Evolutionary conservation across 2,329 filamentous ascomycete genomes (phyloP).

Genomic region (Alternaria dauci): DNA sequence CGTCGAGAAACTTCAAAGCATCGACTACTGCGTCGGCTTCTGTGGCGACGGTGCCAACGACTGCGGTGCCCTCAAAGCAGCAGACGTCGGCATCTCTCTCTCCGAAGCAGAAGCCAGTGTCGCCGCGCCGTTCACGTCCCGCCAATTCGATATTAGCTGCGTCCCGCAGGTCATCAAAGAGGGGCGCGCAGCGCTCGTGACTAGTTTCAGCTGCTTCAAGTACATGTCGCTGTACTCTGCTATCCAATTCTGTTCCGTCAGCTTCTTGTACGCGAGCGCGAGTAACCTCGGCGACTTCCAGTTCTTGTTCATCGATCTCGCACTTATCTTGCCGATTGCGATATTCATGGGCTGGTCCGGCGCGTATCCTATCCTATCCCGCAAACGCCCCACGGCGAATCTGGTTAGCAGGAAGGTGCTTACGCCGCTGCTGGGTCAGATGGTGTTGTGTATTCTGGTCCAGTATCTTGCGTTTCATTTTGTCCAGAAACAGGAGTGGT

Average conservation of each 20-base stretch:
- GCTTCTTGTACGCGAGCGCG: constrained; percentile 91
- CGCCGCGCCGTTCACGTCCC: constrained; percentile 95
- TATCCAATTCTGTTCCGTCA: constrained; percentile 98
- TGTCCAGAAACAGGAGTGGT: constrained; percentile 84
- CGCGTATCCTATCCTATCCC: constrained; percentile 77
- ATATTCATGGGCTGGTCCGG: constrained; percentile 99
- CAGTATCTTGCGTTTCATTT: constrained; percentile 77
- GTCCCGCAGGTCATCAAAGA: constrained; percentile 93
- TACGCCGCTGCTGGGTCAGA: constrained; percentile 87
- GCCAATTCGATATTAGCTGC: constrained; percentile 95
- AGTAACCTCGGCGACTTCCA: constrained; percentile 98
- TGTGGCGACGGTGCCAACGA: constrained; percentile 98
- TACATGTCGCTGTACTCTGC: constrained; percentile 99
- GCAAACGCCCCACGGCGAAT: constrained; percentile 89
- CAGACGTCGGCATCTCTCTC: constrained; percentile 95
- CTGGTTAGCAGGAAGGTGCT: constrained; percentile 93
- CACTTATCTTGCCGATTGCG: constrained; percentile 92
- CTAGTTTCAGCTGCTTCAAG: constrained; percentile 99
- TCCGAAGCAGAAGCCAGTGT: constrained; percentile 98
- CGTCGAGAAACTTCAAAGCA: constrained; percentile 94
- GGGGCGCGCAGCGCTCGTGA: constrained; percentile 93
- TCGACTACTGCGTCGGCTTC: constrained; percentile 95
- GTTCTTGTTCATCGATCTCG: constrained; percentile 94
- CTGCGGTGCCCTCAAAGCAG: constrained; percentile 94
- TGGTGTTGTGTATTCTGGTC: constrained; percentile 78